A percentile compares a stretch with the other conserved stretches of the same genome.
phyloP scores from a whole-genome alignment of 768 basidiomycete species.

The Sarcodon aspratus region DNA sequence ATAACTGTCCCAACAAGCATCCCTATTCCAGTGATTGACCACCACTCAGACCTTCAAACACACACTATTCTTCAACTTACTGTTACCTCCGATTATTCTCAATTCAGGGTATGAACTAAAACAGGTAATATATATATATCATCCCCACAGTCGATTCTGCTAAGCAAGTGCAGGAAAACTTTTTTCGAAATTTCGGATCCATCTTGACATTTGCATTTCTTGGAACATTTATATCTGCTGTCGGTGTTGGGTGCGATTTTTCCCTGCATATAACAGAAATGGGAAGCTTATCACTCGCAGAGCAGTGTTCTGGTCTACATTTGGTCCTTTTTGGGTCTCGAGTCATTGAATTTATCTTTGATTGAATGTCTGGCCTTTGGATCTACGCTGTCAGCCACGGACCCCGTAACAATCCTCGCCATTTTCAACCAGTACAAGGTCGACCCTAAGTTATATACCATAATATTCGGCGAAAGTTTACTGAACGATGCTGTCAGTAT shows the following conservation, averaged over 20 bases:
- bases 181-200: conserved; percentile 96
- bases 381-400: conserved; percentile 92
- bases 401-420: conserved; percentile 94
- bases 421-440: conserved; percentile 99
- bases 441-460: conserved; percentile 92
- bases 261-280: background rate
- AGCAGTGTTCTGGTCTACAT: conserved; percentile 86
- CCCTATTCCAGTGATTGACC: background rate
- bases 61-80: conserved; percentile 93
- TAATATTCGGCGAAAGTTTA: conserved; percentile 96
- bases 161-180: conserved; percentile 64
- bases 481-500: conserved; percentile 99
- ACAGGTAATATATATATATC: conserved; percentile 46
- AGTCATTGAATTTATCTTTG: conserved; percentile 74
- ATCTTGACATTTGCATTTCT: conserved; percentile 90
- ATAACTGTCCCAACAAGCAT: too few relatives aligned
- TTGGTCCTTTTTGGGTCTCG: conserved; percentile 87
- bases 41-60: conserved; percentile 78
- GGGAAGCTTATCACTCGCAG: conserved; percentile 35
- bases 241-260: conserved; percentile 79
- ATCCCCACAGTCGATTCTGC: background rate
- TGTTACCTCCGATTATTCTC: conserved; percentile 96
- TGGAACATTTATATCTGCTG: conserved; percentile 93
- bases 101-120: conserved; percentile 98
- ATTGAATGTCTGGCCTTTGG: conserved; percentile 96